Evolutionary conservation across 345 rosid genomes (phyloP).

Genomic region (Populus nigra): DNA sequence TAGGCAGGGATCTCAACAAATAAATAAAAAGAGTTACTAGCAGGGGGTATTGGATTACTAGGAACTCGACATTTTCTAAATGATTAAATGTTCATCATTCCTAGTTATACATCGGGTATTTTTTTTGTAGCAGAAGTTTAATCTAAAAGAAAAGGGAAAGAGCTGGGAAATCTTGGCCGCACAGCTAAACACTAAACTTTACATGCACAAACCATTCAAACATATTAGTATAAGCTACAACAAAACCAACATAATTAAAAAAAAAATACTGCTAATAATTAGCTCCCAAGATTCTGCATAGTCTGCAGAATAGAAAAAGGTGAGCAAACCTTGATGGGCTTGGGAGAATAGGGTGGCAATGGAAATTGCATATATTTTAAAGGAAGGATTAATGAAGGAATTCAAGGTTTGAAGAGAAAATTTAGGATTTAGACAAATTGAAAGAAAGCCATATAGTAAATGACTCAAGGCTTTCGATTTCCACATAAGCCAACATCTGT

Average conservation of each 20-base stretch:
- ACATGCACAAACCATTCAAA: slow-evolving; percentile 3
- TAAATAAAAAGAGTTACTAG: not conserved
- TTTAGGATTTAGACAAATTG: not conserved
- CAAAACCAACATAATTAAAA: not conserved
- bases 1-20: not conserved
- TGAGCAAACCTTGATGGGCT: not conserved
- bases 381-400: not conserved
- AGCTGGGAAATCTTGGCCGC: not conserved
- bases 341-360: not conserved
- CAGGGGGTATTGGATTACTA: not conserved
- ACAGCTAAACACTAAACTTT: not conserved
- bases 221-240: not conserved
- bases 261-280: not conserved
- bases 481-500: slow-evolving; percentile 55
- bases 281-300: slow-evolving; percentile 1
- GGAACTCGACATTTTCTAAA: not conserved
- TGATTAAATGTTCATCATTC: not conserved
- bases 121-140: not conserved
- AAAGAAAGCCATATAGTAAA: not conserved
- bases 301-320: slow-evolving; percentile 17
- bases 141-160: not conserved
- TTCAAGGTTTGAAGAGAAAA: not conserved
- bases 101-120: not conserved
- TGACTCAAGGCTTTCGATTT: slow-evolving; percentile 4
- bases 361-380: slow-evolving; percentile 9